These are phyloP conservation scores for Cystobasidium sp. DNA, from an alignment of 1,284 basidiomycete species.

Conservation along the genomic window DNA sequence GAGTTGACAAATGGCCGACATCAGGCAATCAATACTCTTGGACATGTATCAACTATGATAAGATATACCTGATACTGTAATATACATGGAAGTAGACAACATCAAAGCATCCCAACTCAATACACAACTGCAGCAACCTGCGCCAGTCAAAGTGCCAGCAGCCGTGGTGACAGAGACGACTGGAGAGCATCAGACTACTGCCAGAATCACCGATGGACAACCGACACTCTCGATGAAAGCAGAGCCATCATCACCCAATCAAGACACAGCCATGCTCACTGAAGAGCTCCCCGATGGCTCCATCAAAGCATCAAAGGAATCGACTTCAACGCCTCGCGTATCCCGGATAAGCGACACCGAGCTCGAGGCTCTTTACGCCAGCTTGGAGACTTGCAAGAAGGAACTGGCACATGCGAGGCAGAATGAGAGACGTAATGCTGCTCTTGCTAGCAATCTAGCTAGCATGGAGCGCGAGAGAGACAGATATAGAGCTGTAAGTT, in stretches of 20 bases:
- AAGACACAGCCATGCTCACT: constrained; percentile 9
- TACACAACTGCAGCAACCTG: constrained; percentile 7
- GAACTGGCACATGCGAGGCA: constrained; percentile 18
- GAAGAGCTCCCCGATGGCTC: constrained; percentile 13
- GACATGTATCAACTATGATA: not conserved
- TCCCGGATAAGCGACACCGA: constrained; percentile 9
- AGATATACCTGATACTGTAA: not conserved
- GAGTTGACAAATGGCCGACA: no score
- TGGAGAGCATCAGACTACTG: not conserved
- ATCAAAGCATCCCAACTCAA: not conserved
- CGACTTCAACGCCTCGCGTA: constrained; percentile 9
- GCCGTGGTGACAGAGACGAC: not conserved
- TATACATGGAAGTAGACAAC: constrained; percentile 11
- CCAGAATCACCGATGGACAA: no score
- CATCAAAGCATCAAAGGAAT: not conserved
- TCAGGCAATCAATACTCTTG: no score
- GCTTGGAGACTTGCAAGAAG: constrained; percentile 12
- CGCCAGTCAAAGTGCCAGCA: not conserved
- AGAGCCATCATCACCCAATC: not conserved
- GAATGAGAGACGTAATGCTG: not conserved
- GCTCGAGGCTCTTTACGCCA: constrained; percentile 21
- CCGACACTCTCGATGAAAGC: no score
- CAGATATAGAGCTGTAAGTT: constrained; percentile 35
- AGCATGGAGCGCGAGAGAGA: constrained; percentile 29
- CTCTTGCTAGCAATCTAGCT: not conserved